These are phyloP conservation scores for Mycena capillaripes DNA, from an alignment of 768 basidiomycete genomes.

Conservation along the genomic window DNA sequence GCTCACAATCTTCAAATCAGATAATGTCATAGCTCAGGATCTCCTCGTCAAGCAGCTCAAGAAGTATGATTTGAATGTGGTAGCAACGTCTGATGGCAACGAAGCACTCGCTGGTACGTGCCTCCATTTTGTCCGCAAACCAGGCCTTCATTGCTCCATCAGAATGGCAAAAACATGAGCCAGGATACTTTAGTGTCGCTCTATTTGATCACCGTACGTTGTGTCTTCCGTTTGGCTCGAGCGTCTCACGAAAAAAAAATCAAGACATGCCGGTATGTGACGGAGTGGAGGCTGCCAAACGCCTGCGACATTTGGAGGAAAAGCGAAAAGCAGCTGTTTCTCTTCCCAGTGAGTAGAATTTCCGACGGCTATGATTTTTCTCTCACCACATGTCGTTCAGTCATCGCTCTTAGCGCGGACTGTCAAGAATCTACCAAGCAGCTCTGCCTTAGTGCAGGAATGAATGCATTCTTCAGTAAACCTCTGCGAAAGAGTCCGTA, in stretches of 20 bases:
- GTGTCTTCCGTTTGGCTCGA: neutral
- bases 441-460: constrained; percentile 82
- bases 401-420: constrained; percentile 82
- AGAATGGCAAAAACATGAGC: constrained; percentile 80
- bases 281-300: constrained; percentile 81
- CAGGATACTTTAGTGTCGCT: constrained; percentile 78
- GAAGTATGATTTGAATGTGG: constrained; percentile 70
- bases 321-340: constrained; percentile 63
- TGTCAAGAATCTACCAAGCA: constrained; percentile 84
- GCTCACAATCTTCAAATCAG: constrained; percentile 47
- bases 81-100: constrained; percentile 75
- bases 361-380: neutral
- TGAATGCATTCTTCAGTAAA: constrained; percentile 84
- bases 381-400: constrained; percentile 47
- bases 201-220: constrained; percentile 81
- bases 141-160: constrained; percentile 15
- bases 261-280: constrained; percentile 86
- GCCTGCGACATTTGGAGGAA: constrained; percentile 69
- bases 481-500: constrained; percentile 71
- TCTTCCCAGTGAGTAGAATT: constrained; percentile 66
- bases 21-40: constrained; percentile 80
- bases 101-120: constrained; percentile 71
- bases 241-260: neutral
- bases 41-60: constrained; percentile 77
- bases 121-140: neutral